Evolutionary conservation across 1,284 basidiomycete genomes (phyloP).

Genomic region (Marasmius tenuissimus): DNA sequence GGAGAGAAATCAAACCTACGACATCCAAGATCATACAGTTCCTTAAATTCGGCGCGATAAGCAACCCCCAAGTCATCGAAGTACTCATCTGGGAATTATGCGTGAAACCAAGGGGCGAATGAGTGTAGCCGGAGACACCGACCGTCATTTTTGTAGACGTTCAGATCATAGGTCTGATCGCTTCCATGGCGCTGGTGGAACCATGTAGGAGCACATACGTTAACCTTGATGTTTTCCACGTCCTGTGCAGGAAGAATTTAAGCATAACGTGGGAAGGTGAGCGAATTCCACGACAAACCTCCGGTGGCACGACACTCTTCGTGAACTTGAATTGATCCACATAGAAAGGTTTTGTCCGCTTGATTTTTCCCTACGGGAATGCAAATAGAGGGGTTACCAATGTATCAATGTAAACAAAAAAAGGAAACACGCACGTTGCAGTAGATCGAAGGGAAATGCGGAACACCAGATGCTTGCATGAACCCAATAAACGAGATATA

Average conservation of each 20-base stretch:
- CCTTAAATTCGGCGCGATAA: constrained; percentile 71
- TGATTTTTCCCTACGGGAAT: constrained; percentile 54
- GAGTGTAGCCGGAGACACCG: constrained; percentile 7
- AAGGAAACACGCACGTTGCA: constrained; percentile 42
- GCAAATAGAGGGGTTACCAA: constrained; percentile 1
- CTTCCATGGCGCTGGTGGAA: constrained; percentile 72
- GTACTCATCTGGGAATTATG: constrained; percentile 54
- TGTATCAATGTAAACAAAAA: neutral
- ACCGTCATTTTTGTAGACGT: constrained; percentile 65
- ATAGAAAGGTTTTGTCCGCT: constrained; percentile 62
- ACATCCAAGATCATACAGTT: constrained; percentile 74
- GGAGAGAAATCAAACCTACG: constrained; percentile 37
- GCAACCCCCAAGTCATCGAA: constrained; percentile 72
- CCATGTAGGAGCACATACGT: constrained; percentile 76
- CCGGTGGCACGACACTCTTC: constrained; percentile 52
- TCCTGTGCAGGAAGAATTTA: constrained; percentile 37
- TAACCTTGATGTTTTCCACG: constrained; percentile 69
- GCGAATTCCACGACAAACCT: constrained; percentile 31
- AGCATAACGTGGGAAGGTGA: neutral
- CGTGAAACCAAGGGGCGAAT: constrained; percentile 3
- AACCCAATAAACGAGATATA: constrained; percentile 48
- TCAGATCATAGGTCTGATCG: constrained; percentile 54
- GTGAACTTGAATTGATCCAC: constrained; percentile 61
- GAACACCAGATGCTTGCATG: constrained; percentile 42
- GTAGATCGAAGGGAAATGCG: constrained; percentile 44